phyloP scores from a whole-genome alignment of 202 grass and related monocot genomes.

The Miscanthus sacchariflorus region DNA sequence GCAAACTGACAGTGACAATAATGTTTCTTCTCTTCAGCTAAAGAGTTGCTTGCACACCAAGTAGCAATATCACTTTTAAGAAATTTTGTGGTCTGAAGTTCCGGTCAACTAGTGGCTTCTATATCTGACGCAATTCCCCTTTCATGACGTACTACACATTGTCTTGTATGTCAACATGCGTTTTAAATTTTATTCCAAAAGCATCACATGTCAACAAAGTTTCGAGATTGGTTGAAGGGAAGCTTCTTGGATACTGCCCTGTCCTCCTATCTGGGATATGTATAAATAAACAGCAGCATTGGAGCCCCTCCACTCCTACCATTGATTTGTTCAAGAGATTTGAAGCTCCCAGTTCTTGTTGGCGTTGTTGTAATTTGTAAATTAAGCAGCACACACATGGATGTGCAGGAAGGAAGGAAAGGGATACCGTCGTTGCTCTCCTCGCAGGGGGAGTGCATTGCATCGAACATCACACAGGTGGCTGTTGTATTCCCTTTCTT shows the following conservation, averaged over 20 bases:
- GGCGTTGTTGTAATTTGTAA: conserved; percentile 9
- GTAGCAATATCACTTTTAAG: background rate
- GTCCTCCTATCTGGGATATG: conserved; percentile 15
- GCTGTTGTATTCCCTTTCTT: background rate
- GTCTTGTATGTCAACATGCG: conserved; percentile 10
- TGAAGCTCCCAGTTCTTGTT: conserved; percentile 29
- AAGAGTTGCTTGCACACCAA: conserved; percentile 47
- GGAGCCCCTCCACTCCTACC: conserved; percentile 2
- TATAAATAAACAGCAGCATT: conserved; percentile 24
- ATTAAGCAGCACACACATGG: conserved; percentile 36
- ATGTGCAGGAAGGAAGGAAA: conserved; percentile 56
- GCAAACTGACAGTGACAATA: background rate
- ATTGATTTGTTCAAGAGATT: conserved; percentile 14
- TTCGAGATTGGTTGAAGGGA: conserved; percentile 32
- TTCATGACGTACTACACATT: background rate
- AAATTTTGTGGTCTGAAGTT: conserved; percentile 4
- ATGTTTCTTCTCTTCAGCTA: background rate
- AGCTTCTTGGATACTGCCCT: conserved; percentile 45
- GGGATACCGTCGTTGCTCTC: conserved; percentile 47
- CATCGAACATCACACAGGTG: conserved; percentile 59
- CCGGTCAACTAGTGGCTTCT: conserved; percentile 1
- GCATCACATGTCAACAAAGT: background rate
- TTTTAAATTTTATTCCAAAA: background rate
- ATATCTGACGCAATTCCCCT: background rate
- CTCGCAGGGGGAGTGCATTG: conserved; percentile 50